Base-by-base conservation (phyloP, 805 yeast genomes). In the Yarrowia deformans region DNA sequence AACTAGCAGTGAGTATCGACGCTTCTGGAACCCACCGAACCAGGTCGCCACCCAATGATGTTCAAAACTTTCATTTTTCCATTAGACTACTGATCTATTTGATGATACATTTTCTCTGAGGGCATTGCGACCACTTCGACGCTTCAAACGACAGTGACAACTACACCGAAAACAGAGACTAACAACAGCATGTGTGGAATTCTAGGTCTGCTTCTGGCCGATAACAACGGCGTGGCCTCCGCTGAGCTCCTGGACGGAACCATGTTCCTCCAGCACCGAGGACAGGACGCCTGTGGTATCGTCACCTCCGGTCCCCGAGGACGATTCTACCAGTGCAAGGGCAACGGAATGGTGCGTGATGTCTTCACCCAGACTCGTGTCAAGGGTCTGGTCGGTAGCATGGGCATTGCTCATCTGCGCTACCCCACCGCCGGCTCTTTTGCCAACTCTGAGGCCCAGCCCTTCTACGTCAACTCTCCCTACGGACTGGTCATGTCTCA, bases 231-330 rank as follows among this genome's bases (percentile, higher is more conserved):
- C 61, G 84, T 85, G 70, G 97, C 90, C 61, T 97, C 97, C 13
- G 88, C 97, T 6, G 98, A 93, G 76, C 83, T 95, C 55, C 88
- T 92, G 69, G 99, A 95, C 78, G 97, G 97, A 8, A 89, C 94
- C 72, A 87, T 93, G 81, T 94, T 90, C 78, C 82, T 95, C 71
- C 99, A 95, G 78, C 99, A 95, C 77, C 86, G 99, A 77, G 99
- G 99, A 56, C 99, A 95, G 81, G 99, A 95, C 79, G 99, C 99
- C 12, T 97, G 98, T n/a, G 99, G 99, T 72, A 94, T 95, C 69
- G 95, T 92, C 32, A 95, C 99, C 8, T 92, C 97, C 78, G 98
- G 97, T 68, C 83, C 90, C 55, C 88, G 94, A 71, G 99, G 98
- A 72, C 85, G 99, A 70, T 85, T 95, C 70, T 93, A 91, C 81